phyloP scores from a whole-genome alignment of 2,329 filamentous ascomycete genomes.

The Colletotrichum filicis region DNA sequence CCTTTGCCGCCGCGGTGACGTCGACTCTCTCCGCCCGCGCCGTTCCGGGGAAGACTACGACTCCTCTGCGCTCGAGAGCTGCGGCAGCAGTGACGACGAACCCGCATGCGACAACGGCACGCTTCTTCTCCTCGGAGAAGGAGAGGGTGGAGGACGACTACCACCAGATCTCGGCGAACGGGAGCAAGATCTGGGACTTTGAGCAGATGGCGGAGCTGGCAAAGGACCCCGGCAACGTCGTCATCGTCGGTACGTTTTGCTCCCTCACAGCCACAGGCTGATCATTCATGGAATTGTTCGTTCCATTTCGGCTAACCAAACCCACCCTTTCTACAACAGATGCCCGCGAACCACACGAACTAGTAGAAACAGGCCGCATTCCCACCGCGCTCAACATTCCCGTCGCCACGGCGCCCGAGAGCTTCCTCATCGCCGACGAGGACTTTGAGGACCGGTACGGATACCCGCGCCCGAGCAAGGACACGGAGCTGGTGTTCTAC shows the following conservation, averaged over 20 bases:
- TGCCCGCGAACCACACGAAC: conserved; percentile 78
- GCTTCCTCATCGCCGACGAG: conserved; percentile 77
- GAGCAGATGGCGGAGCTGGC: conserved; percentile 50
- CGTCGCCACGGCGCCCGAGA: conserved; percentile 79
- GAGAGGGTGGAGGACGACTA: not conserved
- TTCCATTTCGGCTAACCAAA: not conserved
- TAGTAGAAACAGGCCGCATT: conserved; percentile 74
- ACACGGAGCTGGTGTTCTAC: conserved; percentile 81
- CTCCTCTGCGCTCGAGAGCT: not conserved
- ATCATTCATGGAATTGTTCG: not conserved
- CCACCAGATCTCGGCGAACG: conserved; percentile 32
- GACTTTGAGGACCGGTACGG: conserved; percentile 89
- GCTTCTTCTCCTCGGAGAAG: conserved; percentile 22
- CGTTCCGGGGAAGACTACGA: not conserved
- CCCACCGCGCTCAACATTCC: conserved; percentile 87
- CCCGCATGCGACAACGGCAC: not conserved
- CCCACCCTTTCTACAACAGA: conserved; percentile 53
- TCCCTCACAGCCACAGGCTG: too few relatives aligned
- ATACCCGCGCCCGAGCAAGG: conserved; percentile 72
- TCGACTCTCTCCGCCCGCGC: not conserved
- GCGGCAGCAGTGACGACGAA: not conserved
- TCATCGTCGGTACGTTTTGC: conserved; percentile 23
- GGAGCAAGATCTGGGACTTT: conserved; percentile 59
- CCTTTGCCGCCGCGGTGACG: not conserved
- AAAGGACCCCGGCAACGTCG: not conserved